Evolutionary conservation across 2,329 filamentous ascomycete genomes (phyloP).

Genomic region (Exophiala calicioides): DNA sequence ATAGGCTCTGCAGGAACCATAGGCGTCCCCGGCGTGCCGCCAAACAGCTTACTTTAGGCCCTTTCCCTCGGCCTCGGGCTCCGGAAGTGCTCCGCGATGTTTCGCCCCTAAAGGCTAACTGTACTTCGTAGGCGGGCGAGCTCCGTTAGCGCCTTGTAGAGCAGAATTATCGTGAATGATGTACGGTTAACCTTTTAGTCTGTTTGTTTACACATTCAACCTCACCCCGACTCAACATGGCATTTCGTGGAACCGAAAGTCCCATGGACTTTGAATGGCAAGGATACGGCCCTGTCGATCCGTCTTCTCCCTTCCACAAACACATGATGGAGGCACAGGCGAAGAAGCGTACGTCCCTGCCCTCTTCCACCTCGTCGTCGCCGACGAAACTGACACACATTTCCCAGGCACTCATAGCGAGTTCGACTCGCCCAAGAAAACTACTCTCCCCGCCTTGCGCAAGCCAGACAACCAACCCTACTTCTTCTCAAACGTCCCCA

Average conservation of each 20-base stretch:
- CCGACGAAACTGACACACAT: no score
- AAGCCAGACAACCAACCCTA: constrained; percentile 53
- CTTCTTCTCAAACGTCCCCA: constrained; percentile 47
- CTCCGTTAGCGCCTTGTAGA: no score
- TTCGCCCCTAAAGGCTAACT: no score
- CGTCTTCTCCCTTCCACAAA: constrained; percentile 50
- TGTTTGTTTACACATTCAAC: neutral
- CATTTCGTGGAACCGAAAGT: constrained; percentile 41
- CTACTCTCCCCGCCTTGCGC: constrained; percentile 47
- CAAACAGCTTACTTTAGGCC: no score
- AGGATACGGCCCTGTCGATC: constrained; percentile 45
- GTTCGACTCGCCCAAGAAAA: constrained; percentile 53
- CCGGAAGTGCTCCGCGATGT: no score
- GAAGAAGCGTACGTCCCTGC: constrained; percentile 45
- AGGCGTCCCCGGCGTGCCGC: no score
- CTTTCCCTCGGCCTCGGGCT: no score
- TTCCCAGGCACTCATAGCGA: constrained; percentile 44
- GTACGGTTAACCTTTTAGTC: neutral
- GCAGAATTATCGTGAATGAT: no score
- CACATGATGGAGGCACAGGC: constrained; percentile 43
- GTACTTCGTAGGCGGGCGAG: no score
- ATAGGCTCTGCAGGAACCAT: no score
- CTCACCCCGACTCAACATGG: constrained; percentile 20
- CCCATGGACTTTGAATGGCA: constrained; percentile 57
- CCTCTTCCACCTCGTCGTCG: constrained; percentile 1